These are phyloP conservation scores for Suillus cothurnatus DNA, from an alignment of 768 basidiomycete genomes.

Conservation along the genomic window DNA sequence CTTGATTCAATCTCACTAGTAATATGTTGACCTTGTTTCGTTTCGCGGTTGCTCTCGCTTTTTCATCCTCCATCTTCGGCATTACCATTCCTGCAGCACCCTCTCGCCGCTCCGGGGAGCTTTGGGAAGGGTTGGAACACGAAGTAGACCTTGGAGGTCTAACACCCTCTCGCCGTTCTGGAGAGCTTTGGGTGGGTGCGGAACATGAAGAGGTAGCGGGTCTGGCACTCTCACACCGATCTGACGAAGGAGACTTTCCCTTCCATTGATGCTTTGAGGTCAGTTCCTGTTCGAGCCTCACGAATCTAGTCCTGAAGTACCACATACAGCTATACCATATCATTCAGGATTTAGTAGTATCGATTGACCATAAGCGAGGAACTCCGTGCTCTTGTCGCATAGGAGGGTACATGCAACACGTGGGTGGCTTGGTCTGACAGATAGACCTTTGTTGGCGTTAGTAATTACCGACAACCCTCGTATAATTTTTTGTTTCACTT, in stretches of 20 bases:
- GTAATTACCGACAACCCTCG: neutral
- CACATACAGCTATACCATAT: neutral
- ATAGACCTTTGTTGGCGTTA: neutral
- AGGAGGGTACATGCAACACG: neutral
- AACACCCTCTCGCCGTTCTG: neutral
- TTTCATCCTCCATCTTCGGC: neutral
- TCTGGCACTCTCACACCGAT: no score
- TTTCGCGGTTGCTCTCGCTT: neutral
- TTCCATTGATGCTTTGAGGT: neutral
- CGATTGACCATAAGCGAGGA: neutral
- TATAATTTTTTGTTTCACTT: no score
- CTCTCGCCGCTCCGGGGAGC: neutral
- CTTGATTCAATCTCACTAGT: neutral
- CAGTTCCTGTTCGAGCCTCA: neutral
- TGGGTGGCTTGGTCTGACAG: neutral
- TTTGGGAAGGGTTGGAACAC: neutral
- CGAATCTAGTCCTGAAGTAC: slow-evolving; percentile 1
- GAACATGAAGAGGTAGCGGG: slow-evolving; percentile 2
- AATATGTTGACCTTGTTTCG: neutral
- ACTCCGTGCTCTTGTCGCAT: neutral
- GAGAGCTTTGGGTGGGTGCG: neutral
- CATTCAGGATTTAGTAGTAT: neutral
- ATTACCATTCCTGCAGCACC: neutral
- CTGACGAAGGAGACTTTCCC: neutral
- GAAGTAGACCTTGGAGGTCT: neutral